Base-by-base conservation (phyloP, 2,329 filamentous ascomycete species). In the Arthrobotrys sinensis region DNA sequence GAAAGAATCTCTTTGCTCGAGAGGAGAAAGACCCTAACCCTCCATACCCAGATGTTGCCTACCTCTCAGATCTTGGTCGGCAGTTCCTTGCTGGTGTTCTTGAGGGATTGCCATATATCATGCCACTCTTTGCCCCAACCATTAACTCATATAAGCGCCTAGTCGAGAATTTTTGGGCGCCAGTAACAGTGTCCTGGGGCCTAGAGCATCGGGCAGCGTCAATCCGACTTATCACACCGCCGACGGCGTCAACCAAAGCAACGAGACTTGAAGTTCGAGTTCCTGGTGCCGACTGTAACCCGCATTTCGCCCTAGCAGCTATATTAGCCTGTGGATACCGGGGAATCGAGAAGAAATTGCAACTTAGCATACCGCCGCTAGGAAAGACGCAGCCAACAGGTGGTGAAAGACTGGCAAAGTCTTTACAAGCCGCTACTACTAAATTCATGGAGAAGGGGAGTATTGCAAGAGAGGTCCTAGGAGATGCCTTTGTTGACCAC, bases 141-240 rank as follows among this genome's bases (percentile, higher is more conserved):
- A 89, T 99, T 83, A 99, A 99, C 88, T 97, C 93, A 79, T 99
- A 99, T 88, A 99, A 99, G 86, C 91, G 96, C 2, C 88, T 99
- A 0, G 96, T 99, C 1, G 96, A 99, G 86, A 98, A 98, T 86
- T 98, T 97, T 85, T 99, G 96, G 96, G 96, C 96, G 0, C 96
- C 96, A 0, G 96, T 99, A 4, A 97, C 95, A 0, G 96, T 98
- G 0, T 97, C 93, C 0, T 99, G 96, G 96, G 96, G 96, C 0
- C 86, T 97, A 4, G 96, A 98, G 85, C 95, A 99, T 84, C 93
- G 96, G 79, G 94, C 94, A 4, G 95, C 96, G 0, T 96, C 93
- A 0, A 92, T 99, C 80, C 90, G 96, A 16, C 85, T 99, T 38
- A 97, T 99, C 81, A 90, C 93, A 0, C 95, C 95, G 11, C 95